phyloP scores from a whole-genome alignment of 768 basidiomycete genomes.

The Tylopilus plumbeoviolaceoides region DNA sequence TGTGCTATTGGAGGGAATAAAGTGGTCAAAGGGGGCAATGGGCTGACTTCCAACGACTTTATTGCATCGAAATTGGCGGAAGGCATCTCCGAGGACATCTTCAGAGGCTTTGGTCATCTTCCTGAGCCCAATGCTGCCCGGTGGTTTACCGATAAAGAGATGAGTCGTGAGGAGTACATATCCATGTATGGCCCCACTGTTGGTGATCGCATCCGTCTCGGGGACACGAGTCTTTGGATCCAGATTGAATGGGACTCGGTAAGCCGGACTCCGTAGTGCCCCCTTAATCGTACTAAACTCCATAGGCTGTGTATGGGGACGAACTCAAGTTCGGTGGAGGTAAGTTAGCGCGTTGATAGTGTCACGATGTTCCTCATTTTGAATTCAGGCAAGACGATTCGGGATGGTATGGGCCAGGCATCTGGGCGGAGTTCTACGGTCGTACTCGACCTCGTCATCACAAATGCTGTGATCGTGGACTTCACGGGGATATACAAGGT shows the following conservation, averaged over 20 bases:
- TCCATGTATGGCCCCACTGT: conserved; percentile 95
- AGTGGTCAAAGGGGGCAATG: conserved; percentile 76
- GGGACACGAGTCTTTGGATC: conserved; percentile 88
- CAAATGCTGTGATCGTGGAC: conserved; percentile 91
- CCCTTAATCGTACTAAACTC: background rate
- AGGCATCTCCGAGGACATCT: conserved; percentile 14
- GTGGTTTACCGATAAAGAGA: conserved; percentile 47
- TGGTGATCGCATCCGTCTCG: conserved; percentile 85
- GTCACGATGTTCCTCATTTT: background rate
- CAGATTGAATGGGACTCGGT: conserved; percentile 87
- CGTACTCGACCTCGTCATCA: conserved; percentile 88
- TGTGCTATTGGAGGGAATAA: conserved; percentile 72
- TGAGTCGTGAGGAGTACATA: conserved; percentile 73
- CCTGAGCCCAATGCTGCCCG: conserved; percentile 60
- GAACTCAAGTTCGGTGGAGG: conserved; percentile 99
- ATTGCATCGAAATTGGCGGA: conserved; percentile 51
- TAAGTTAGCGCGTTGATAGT: conserved; percentile 21
- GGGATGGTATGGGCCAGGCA: conserved; percentile 96
- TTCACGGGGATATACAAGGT: conserved; percentile 97
- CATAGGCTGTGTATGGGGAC: conserved; percentile 84
- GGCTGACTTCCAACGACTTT: conserved; percentile 31
- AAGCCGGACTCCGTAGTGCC: conserved; percentile 1
- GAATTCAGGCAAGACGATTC: conserved; percentile 78
- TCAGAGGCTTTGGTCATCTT: conserved; percentile 62
- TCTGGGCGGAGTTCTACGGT: conserved; percentile 64